Percentiles rank a stretch among this genome's conserved stretches.
Conservation (phyloP, 2,329 filamentous ascomycete genomes). For the Fusarium caatingaense region DNA sequence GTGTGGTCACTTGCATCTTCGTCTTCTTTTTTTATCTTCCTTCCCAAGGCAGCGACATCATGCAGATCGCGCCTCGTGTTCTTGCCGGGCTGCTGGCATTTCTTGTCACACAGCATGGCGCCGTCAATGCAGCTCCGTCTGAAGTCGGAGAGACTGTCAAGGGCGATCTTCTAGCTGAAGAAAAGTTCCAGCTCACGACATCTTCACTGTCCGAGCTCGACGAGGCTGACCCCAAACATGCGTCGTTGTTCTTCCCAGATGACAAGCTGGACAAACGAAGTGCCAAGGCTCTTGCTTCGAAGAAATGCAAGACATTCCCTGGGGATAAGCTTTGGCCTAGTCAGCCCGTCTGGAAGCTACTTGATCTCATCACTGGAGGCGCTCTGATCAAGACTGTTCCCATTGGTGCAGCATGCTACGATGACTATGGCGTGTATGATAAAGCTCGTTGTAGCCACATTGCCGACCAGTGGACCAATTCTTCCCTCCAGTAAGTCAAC, state of each 20-base stretch:
- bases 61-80: conserved; percentile 24
- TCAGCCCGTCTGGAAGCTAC: conserved; percentile 47
- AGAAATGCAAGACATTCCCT: conserved; percentile 50
- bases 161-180: conserved; percentile 32
- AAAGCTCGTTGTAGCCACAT: conserved; percentile 45
- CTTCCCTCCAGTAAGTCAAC: conserved; percentile 36
- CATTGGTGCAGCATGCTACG: conserved; percentile 50
- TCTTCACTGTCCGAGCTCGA: conserved; percentile 21
- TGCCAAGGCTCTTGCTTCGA: neutral
- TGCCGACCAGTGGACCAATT: conserved; percentile 46
- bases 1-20: neutral
- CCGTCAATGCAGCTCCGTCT: conserved; percentile 23
- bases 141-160: conserved; percentile 21
- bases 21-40: neutral
- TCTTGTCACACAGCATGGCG: conserved; percentile 9
- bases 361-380: conserved; percentile 51
- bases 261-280: neutral
- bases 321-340: conserved; percentile 49
- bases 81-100: conserved; percentile 19
- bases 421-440: conserved; percentile 42
- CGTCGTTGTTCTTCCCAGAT: conserved; percentile 22
- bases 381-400: conserved; percentile 50
- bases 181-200: conserved; percentile 35
- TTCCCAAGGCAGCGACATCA: neutral
- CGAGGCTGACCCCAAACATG: conserved; percentile 23